Base-by-base conservation (phyloP, 1,284 basidiomycete species). In the Cryptococcus sp. region DNA sequence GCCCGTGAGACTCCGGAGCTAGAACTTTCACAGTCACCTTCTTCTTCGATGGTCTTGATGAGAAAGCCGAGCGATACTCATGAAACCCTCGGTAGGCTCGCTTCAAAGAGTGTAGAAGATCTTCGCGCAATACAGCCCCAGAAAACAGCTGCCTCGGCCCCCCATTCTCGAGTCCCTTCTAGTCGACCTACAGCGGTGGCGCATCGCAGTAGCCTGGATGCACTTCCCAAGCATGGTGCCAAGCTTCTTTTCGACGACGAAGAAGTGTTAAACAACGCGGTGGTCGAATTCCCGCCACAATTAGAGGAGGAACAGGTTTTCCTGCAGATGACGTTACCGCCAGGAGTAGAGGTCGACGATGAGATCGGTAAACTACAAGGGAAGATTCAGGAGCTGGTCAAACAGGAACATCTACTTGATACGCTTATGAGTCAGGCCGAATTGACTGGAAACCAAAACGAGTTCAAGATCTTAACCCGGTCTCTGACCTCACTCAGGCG, bases 381-480 rank as follows among this genome's bases (percentile, higher is more conserved):
- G 44, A 88, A 90, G 60, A 84, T 96, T 49, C 77, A 80, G 6
- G 87, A 88, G 65, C 78, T 94, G 6, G 83, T 87, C 62, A 82
- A 85, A 2, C 95, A 98, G 66, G 86, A 90, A 52, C 78, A 82
- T 15, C 87, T 94, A 76, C 81, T 98, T 11, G 86, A 89, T 58
- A 87, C 86, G 0, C 79, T 98, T 35, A 89, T 96, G 64, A 86
- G 89, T 61, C 94, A 95, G 73, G 95, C 95, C 0, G 95, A 98
- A 70, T 78, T 98, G 44, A 92, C 90, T 0, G 95, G 94, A 0
- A 90, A 92, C 66, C 84, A 82, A 2, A 85, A 88, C 63, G 93
- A 98, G 76, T 81, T 94, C 31, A 83, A 83, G 53, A 81, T 98
- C 23, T 82, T 98, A 47, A 83, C 81, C 49, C 88, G 85, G 62